A percentile compares a stretch with the other conserved stretches of the same genome.
These are phyloP conservation scores for Cladosporium sp. DNA, from an alignment of 2,329 filamentous ascomycete species.

Conservation along the genomic window DNA sequence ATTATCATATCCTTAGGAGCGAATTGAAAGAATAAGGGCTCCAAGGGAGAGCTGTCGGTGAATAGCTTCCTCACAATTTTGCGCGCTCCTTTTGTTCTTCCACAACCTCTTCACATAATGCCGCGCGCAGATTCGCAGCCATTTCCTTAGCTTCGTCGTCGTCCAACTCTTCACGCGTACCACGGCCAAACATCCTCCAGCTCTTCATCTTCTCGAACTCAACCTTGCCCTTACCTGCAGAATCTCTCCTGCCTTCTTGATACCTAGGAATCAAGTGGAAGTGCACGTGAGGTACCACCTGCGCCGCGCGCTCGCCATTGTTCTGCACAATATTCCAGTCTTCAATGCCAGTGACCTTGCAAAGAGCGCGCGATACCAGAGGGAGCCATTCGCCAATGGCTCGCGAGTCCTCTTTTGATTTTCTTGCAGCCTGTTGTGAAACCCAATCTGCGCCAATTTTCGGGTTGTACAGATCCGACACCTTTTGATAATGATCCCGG, in stretches of 20 bases:
- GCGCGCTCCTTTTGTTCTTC: background rate
- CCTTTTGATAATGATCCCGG: conserved; percentile 70
- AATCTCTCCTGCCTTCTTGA: conserved; percentile 50
- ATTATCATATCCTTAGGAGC: too few species aligned
- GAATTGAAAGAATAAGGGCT: too few species aligned
- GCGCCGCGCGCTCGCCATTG: conserved; percentile 80
- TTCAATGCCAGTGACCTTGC: conserved; percentile 62
- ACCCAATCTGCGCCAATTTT: conserved; percentile 16
- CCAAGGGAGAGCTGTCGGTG: too few species aligned
- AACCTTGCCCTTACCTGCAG: conserved; percentile 47
- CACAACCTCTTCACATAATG: conserved; percentile 23
- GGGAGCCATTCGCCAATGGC: conserved; percentile 55
- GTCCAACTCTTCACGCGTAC: conserved; percentile 68
- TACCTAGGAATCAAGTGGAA: conserved; percentile 88
- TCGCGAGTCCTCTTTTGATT: conserved; percentile 20
- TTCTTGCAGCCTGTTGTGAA: conserved; percentile 14
- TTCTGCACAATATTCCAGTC: conserved; percentile 99
- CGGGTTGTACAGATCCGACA: conserved; percentile 58
- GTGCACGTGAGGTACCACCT: conserved; percentile 90
- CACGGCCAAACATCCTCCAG: conserved; percentile 80
- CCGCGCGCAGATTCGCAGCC: conserved; percentile 47
- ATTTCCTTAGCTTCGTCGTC: conserved; percentile 66
- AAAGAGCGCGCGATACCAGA: conserved; percentile 67
- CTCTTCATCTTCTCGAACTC: conserved; percentile 46
- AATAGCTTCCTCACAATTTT: background rate